These are phyloP conservation scores for Suillus fuscotomentosus DNA, from an alignment of 768 basidiomycete species.

Conservation along the genomic window DNA sequence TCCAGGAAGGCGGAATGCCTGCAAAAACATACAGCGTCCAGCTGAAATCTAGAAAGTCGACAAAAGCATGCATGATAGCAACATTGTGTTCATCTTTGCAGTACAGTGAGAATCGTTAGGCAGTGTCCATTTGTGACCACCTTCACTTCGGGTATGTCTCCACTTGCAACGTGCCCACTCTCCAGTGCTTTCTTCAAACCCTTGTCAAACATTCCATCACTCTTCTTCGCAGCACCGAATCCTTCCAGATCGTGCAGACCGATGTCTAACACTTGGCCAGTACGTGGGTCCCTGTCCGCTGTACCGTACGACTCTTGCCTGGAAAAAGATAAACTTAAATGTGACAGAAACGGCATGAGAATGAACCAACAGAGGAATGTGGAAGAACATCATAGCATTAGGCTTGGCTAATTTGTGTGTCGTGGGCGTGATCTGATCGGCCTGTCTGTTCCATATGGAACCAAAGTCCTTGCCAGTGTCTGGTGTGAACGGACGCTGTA, in stretches of 20 bases:
- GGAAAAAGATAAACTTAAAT: neutral
- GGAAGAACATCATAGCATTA: slow-evolving; percentile 97
- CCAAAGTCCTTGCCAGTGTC: slow-evolving; percentile 73
- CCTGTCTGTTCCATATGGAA: slow-evolving; percentile 61
- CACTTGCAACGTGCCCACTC: slow-evolving; percentile 55
- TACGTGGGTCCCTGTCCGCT: slow-evolving; percentile 63
- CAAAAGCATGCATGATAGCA: slow-evolving; percentile 96
- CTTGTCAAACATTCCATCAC: slow-evolving; percentile 82
- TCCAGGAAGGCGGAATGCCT: slow-evolving; percentile 95
- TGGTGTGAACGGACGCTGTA: slow-evolving; percentile 81
- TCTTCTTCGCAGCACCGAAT: slow-evolving; percentile 63
- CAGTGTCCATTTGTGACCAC: slow-evolving; percentile 89
- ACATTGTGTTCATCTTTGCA: slow-evolving; percentile 84
- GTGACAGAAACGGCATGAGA: neutral
- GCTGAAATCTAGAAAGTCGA: slow-evolving; percentile 89
- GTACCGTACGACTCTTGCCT: slow-evolving; percentile 74
- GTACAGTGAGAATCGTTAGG: slow-evolving; percentile 27
- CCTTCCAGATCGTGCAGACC: slow-evolving; percentile 63
- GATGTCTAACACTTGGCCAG: slow-evolving; percentile 63
- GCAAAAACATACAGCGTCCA: slow-evolving; percentile 89
- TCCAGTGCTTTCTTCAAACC: slow-evolving; percentile 73
- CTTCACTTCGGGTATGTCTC: slow-evolving; percentile 69
- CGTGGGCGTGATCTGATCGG: slow-evolving; percentile 56
- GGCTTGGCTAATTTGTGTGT: slow-evolving; percentile 76
- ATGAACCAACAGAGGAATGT: slow-evolving; percentile 80